Conservation (phyloP, 202 grass and related monocot genomes). For the Schoenoplectus tabernaemontani region DNA sequence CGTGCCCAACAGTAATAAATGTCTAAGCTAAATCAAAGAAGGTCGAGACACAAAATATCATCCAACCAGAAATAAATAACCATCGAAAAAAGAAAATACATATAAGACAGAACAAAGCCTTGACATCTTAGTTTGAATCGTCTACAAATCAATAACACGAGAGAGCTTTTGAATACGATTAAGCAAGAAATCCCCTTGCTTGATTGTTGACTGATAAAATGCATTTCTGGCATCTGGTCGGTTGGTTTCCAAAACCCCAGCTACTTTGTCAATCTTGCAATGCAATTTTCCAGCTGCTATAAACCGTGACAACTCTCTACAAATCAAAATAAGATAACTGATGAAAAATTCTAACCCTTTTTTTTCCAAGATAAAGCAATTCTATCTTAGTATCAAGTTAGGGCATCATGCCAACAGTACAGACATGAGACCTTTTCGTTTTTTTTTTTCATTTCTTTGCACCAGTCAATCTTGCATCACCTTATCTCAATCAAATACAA, state of each 20-base stretch:
- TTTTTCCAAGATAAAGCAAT: too few relatives aligned
- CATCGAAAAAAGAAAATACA: not conserved
- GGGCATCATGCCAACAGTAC: not conserved
- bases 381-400: not conserved
- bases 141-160: constrained; percentile 87
- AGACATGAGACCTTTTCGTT: not conserved
- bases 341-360: too few relatives aligned
- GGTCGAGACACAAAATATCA: not conserved
- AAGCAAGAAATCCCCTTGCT: constrained; percentile 94
- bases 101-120: not conserved
- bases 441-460: not conserved
- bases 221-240: constrained; percentile 85
- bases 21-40: not conserved
- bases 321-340: not conserved
- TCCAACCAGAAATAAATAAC: not conserved
- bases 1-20: not conserved
- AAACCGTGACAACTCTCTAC: constrained; percentile 82
- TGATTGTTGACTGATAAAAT: constrained; percentile 95
- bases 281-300: constrained; percentile 95
- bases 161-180: constrained; percentile 97
- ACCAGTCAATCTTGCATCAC: not conserved
- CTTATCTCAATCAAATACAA: too few relatives aligned
- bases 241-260: constrained; percentile 81
- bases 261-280: constrained; percentile 99
- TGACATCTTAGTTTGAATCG: not conserved